Percentiles rank a stretch among this genome's conserved stretches.
phyloP scores from a whole-genome alignment of 2,329 filamentous ascomycete genomes.

The Herpotrichia juniperi region DNA sequence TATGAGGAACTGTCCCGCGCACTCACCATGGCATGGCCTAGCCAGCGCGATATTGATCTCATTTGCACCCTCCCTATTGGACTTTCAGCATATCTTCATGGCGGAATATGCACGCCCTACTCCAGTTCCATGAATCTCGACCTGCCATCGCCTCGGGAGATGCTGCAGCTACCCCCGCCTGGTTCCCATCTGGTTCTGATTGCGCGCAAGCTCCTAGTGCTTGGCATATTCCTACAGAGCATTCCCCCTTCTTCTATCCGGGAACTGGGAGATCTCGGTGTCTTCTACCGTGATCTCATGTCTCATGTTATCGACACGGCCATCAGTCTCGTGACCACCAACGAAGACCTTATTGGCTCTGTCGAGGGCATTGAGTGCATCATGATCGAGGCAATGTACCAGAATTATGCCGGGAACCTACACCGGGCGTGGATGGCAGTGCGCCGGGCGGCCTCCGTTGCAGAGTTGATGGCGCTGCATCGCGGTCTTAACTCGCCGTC shows the following conservation, averaged over 20 bases:
- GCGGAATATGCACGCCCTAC: slow-evolving; percentile 44
- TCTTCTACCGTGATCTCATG: slow-evolving; percentile 32
- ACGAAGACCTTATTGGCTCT: slow-evolving; percentile 45
- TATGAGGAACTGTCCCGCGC: slow-evolving; percentile 29
- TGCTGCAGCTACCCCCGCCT: slow-evolving; percentile 37
- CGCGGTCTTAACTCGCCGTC: slow-evolving; percentile 45
- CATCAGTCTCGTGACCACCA: slow-evolving; percentile 38
- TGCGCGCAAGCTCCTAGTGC: slow-evolving; percentile 39
- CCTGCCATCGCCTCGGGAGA: slow-evolving; percentile 29
- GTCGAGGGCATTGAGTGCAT: slow-evolving; percentile 53
- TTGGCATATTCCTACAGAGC: slow-evolving; percentile 37
- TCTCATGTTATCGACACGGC: slow-evolving; percentile 36
- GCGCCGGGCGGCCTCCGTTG: slow-evolving; percentile 48
- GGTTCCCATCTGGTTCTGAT: slow-evolving; percentile 39
- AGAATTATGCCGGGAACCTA: slow-evolving; percentile 49
- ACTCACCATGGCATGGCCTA: slow-evolving; percentile 50
- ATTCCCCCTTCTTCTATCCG: slow-evolving; percentile 24
- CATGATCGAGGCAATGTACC: slow-evolving; percentile 49
- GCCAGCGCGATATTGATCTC: slow-evolving; percentile 43
- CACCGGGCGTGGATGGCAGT: slow-evolving; percentile 46
- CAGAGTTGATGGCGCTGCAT: slow-evolving; percentile 52
- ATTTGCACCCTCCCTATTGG: slow-evolving; percentile 41
- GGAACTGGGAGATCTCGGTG: slow-evolving; percentile 19
- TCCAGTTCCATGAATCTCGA: slow-evolving; percentile 20
- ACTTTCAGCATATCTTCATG: slow-evolving; percentile 43